Percentiles rank a stretch among this genome's conserved stretches.
phyloP scores from a whole-genome alignment of 495 filamentous ascomycete species.

The Penicillium taxi region DNA sequence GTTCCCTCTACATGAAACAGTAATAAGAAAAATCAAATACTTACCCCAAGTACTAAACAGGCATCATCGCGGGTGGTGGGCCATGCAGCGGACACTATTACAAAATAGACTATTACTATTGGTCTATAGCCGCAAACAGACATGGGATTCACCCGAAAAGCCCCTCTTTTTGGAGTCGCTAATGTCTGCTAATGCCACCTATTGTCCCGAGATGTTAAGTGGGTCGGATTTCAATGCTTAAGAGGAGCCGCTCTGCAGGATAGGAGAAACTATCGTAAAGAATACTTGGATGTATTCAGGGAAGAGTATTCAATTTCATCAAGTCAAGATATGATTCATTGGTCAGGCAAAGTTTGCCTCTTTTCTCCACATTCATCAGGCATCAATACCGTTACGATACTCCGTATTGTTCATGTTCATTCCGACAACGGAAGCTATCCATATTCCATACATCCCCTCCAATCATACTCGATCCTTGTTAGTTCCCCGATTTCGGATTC shows the following conservation, averaged over 20 bases:
- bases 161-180: neutral
- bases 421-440: conserved; percentile 33
- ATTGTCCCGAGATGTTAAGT: conserved; percentile 9
- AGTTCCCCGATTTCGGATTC: conserved; percentile 29
- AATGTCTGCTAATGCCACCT: conserved; percentile 1
- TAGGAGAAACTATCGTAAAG: no score
- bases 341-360: no score
- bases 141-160: no score
- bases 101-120: conserved; percentile 6
- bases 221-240: conserved; percentile 16
- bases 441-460: conserved; percentile 10
- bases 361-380: neutral
- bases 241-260: no score
- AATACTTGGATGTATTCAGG: no score
- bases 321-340: no score
- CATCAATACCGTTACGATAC: neutral
- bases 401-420: no score
- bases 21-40: no score
- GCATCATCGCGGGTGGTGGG: conserved; percentile 14
- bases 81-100: conserved; percentile 3
- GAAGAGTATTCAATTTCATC: no score
- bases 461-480: neutral
- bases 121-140: conserved; percentile 12
- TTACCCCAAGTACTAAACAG: no score
- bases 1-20: no score